Percentiles rank a stretch among this genome's conserved stretches.
phyloP scores from a whole-genome alignment of 345 rosid species.

The Noccaea caerulescens region DNA sequence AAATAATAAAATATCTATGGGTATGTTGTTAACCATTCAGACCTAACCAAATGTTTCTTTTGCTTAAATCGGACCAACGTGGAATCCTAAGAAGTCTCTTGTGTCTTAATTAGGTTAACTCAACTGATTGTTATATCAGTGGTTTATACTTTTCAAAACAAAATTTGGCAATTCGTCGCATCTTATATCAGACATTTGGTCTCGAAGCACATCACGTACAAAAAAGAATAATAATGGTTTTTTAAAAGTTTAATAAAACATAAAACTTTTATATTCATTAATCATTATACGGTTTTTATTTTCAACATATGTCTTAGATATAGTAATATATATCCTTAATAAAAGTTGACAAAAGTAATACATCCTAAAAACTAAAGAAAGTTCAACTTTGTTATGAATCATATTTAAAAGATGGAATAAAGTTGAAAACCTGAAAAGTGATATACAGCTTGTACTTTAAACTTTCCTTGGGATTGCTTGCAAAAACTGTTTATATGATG shows the following conservation, averaged over 20 bases:
- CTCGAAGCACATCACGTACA: slow-evolving; percentile 26
- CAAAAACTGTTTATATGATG: slow-evolving; percentile 26
- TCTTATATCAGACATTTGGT: slow-evolving; percentile 38
- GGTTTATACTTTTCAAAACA: background rate
- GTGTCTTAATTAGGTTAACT: slow-evolving; percentile 26
- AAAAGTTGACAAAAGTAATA: too few relatives aligned
- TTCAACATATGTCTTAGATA: background rate
- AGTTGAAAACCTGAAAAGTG: slow-evolving; percentile 25
- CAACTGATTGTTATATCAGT: slow-evolving; percentile 4
- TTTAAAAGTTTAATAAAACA: background rate
- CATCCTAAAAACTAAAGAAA: background rate
- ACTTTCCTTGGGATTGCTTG: slow-evolving; percentile 33
- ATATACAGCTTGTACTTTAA: background rate
- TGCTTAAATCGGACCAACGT: slow-evolving; percentile 38
- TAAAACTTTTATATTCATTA: background rate
- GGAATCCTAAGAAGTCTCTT: slow-evolving; percentile 32
- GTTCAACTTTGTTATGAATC: background rate
- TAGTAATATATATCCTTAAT: too few relatives aligned
- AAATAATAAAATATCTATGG: slow-evolving; percentile 20
- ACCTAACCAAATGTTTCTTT: slow-evolving; percentile 41
- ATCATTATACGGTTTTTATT: background rate
- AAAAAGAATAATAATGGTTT: background rate
- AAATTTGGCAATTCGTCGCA: slow-evolving; percentile 28
- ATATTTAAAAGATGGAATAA: background rate
- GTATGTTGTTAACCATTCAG: slow-evolving; percentile 41